phyloP scores from a whole-genome alignment of 306 rosid species.

The Vigna nakashimae region DNA sequence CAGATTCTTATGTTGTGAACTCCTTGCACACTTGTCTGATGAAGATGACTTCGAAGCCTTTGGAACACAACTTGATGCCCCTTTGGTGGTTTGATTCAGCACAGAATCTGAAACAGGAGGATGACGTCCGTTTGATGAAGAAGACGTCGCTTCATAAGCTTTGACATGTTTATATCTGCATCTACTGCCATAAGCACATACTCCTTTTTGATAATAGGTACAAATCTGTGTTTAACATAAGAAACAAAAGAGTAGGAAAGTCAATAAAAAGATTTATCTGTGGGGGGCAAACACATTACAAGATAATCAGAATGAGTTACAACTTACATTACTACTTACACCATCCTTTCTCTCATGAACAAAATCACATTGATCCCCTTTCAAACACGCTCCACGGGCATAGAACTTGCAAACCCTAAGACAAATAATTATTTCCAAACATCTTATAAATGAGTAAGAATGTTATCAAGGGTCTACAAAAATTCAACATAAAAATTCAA shows the following conservation, averaged over 20 bases:
- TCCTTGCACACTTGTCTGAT: constrained; percentile 52
- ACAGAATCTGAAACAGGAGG: constrained; percentile 50
- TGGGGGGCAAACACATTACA: neutral
- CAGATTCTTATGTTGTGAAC: constrained; percentile 41
- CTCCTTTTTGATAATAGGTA: constrained; percentile 74
- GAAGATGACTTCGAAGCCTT: constrained; percentile 51
- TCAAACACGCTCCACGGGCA: constrained; percentile 83
- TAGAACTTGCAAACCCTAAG: constrained; percentile 77
- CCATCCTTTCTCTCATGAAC: constrained; percentile 75
- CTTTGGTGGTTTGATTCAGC: constrained; percentile 35
- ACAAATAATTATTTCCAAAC: constrained; percentile 22
- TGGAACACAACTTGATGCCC: constrained; percentile 56
- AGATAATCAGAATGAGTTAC: neutral
- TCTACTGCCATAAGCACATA: constrained; percentile 83
- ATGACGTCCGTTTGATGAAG: constrained; percentile 53
- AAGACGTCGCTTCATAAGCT: constrained; percentile 60
- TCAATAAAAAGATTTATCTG: constrained; percentile 9
- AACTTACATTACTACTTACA: constrained; percentile 57
- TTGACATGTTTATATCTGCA: constrained; percentile 84
- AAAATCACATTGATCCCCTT: constrained; percentile 91
- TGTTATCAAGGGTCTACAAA: neutral
- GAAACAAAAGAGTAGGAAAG: constrained; percentile 22
- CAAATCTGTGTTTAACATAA: constrained; percentile 61
- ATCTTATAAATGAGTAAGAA: neutral
- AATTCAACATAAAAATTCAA: neutral